These are phyloP conservation scores for Helminthosporium solani DNA, from an alignment of 2,329 filamentous ascomycete species.

Conservation along the genomic window DNA sequence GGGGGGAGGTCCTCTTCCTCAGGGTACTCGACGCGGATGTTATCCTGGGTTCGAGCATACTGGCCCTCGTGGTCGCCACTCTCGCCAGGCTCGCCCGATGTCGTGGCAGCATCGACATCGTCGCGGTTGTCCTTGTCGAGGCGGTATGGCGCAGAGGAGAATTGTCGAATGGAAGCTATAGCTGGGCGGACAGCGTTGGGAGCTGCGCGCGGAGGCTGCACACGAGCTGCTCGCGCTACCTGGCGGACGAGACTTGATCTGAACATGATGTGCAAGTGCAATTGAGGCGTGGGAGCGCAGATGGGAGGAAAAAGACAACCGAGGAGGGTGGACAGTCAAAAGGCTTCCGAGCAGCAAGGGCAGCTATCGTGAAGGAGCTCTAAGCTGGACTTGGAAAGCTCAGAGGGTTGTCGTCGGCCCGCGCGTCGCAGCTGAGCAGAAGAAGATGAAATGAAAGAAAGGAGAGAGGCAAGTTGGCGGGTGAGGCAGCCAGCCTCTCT, in stretches of 20 bases:
- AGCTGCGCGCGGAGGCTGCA: constrained; percentile 30
- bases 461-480: neutral
- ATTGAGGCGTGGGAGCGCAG: neutral
- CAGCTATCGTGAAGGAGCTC: constrained; percentile 1
- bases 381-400: neutral
- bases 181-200: constrained; percentile 14
- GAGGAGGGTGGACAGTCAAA: neutral
- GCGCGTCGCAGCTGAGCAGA: constrained; percentile 9
- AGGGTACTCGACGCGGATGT: constrained; percentile 76
- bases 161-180: constrained; percentile 23
- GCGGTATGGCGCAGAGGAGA: constrained; percentile 30
- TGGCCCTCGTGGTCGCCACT: constrained; percentile 60
- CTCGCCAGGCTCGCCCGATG: constrained; percentile 41
- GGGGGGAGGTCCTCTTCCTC: constrained; percentile 71
- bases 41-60: constrained; percentile 77
- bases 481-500: neutral
- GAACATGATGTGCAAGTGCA: constrained; percentile 30
- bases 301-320: neutral
- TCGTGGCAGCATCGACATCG: constrained; percentile 37
- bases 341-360: constrained; percentile 1
- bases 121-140: constrained; percentile 30
- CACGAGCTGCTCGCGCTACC: constrained; percentile 25
- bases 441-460: neutral
- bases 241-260: constrained; percentile 35
- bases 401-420: constrained; percentile 4